Evolutionary conservation across 768 basidiomycete species (phyloP), one percentile per base, ranked within the genome.

Genomic region (Mycena albidolilacea): DNA sequence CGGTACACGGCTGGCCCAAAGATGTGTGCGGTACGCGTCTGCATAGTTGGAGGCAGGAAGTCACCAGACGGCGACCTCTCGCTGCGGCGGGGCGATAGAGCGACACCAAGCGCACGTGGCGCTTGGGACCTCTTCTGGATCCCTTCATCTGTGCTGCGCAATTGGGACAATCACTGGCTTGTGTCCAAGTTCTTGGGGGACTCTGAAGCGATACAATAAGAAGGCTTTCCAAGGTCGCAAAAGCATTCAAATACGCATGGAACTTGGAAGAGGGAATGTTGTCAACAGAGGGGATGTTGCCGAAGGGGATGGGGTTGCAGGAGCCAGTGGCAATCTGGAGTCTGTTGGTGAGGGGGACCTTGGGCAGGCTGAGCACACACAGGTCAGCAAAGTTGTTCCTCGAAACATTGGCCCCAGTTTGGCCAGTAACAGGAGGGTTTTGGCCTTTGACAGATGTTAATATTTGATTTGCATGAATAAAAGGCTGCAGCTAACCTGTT

Each of bases 121-220:
- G n/a, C n/a, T n/a, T n/a, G n/a, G n/a, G n/a, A n/a, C n/a, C n/a
- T 96, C 80, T 92, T 92, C 78, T 92, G 88, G 75, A 97, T 95
- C 57, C 92, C 92, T 80, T 94, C 92, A 75, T 96, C 91, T 90
- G 74, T 90, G 92, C 75, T 90, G 90, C 19, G 88, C 91, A 58
- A 92, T 79, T 19, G 91, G 84, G 55, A 88, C 90, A 68, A 91
- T 81, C 61, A 82, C 86, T 5, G 88, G 91, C 75, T 83, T 37
- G 82, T 84, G 62, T 80, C 81, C 61, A 86, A 86, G 77, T 85
- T 86, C 46, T 80, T 73, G 10, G 90, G 89, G 75, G 14, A n/a
- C 30, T 75, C 74, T 75, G 66, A 0, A 38, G 30, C n/a, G n/a
- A 17, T 46, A 17, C 44, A 46, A 43, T 58, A 37, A 55, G 17